A percentile compares a stretch with the other conserved stretches of the same genome.
Conservation (phyloP, 2,329 filamentous ascomycete genomes). For the Colletotrichum nymphaeae region DNA sequence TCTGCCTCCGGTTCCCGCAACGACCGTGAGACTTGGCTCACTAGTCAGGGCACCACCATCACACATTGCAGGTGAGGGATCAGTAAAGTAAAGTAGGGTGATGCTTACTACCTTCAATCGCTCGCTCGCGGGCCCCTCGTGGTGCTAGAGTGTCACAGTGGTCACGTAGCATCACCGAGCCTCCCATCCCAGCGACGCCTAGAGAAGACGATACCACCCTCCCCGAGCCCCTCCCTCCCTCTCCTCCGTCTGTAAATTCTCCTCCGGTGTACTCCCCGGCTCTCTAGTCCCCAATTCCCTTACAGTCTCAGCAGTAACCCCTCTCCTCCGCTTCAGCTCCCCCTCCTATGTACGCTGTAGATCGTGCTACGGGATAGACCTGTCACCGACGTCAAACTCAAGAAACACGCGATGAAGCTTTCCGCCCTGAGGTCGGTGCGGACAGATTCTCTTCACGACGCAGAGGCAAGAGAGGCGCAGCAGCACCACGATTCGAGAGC, state of each 20-base stretch:
- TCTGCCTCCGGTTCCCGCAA: not conserved
- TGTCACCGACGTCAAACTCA: not conserved
- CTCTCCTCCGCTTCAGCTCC: no score
- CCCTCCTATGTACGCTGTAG: not conserved
- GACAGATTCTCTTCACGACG: not conserved
- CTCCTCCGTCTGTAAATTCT: no score
- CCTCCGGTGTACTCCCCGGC: no score
- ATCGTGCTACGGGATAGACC: not conserved
- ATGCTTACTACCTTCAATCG: not conserved
- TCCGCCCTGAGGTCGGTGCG: not conserved
- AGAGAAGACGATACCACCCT: no score
- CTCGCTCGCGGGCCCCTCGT: not conserved
- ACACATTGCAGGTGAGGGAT: not conserved
- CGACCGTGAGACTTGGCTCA: not conserved
- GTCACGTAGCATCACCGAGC: not conserved
- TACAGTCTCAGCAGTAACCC: no score
- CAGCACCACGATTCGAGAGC: not conserved
- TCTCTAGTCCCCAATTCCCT: no score
- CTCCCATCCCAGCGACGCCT: no score
- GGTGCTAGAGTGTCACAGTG: not conserved
- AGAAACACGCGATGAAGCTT: not conserved
- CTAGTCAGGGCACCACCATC: not conserved
- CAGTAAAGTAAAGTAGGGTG: not conserved
- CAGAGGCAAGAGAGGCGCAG: not conserved
- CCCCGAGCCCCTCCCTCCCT: no score